These are phyloP conservation scores for Euphorbia peplus DNA, from an alignment of 345 rosid species.

Conservation along the genomic window DNA sequence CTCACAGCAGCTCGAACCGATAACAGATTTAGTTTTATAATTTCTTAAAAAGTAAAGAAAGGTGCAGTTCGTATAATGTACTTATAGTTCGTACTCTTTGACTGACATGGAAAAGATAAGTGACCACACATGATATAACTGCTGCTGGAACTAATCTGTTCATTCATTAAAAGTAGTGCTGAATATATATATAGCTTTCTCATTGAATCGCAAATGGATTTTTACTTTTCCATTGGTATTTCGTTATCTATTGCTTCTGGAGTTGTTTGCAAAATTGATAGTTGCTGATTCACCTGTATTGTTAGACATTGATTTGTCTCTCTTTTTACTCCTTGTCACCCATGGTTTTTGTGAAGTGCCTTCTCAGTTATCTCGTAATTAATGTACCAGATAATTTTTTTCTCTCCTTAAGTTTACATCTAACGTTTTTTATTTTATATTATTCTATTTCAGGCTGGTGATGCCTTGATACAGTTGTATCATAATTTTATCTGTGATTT, in stretches of 20 bases:
- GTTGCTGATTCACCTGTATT: not conserved
- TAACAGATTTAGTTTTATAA: no score
- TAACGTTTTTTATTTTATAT: not conserved
- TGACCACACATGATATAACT: no score
- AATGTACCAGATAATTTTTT: not conserved
- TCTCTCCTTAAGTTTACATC: not conserved
- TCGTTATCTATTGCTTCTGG: not conserved
- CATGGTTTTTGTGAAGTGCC: not conserved
- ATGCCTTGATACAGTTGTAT: conserved; percentile 82
- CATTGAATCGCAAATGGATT: no score
- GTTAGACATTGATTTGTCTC: not conserved
- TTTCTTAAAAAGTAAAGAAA: no score
- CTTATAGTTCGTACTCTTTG: no score
- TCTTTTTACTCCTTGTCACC: not conserved
- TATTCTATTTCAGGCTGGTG: conserved; percentile 66
- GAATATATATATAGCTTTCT: no score
- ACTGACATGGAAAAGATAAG: no score
- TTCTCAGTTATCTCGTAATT: not conserved
- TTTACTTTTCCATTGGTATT: not conserved
- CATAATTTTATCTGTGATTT: conserved; percentile 92
- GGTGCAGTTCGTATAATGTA: no score
- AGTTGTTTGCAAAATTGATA: not conserved
- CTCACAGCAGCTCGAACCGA: no score
- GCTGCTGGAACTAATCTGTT: no score
- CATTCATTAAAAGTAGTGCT: no score